Conservation (phyloP, 164 flowering plant species). For the Umbellularia californica region DNA sequence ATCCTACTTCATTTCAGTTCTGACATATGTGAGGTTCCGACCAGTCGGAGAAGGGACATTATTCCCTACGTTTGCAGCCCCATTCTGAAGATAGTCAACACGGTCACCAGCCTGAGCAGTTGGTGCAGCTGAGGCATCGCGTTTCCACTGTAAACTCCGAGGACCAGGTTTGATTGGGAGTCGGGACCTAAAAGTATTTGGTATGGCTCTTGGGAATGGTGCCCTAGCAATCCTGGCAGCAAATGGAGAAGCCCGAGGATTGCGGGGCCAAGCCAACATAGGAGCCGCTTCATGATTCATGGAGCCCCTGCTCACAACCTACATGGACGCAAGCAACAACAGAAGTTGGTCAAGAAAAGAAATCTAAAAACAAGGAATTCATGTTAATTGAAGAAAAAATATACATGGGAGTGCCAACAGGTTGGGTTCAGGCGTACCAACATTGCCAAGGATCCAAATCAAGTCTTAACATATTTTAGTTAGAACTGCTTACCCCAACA, state of each 20-base stretch:
- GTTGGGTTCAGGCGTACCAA: too few relatives aligned
- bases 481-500: too few relatives aligned
- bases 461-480: too few relatives aligned
- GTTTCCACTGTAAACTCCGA: conserved; percentile 89
- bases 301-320: conserved; percentile 65
- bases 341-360: not conserved
- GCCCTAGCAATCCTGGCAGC: conserved; percentile 45
- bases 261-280: conserved; percentile 48
- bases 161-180: conserved; percentile 52
- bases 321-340: conserved; percentile 2
- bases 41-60: conserved; percentile 26
- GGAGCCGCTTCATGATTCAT: conserved; percentile 46
- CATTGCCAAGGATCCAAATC: too few relatives aligned
- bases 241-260: conserved; percentile 49
- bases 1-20: conserved; percentile 48
- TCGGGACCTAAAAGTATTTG: conserved; percentile 42
- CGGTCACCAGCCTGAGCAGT: conserved; percentile 9
- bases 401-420: too few relatives aligned
- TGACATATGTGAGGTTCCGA: conserved; percentile 64
- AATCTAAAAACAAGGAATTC: too few relatives aligned
- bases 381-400: too few relatives aligned
- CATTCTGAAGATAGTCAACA: conserved; percentile 15
- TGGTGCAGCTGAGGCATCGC: conserved; percentile 37
- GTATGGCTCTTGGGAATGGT: conserved; percentile 55
- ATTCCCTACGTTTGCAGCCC: conserved; percentile 15